These are phyloP conservation scores for Epithele typhae DNA, from an alignment of 768 basidiomycete genomes.

Conservation along the genomic window DNA sequence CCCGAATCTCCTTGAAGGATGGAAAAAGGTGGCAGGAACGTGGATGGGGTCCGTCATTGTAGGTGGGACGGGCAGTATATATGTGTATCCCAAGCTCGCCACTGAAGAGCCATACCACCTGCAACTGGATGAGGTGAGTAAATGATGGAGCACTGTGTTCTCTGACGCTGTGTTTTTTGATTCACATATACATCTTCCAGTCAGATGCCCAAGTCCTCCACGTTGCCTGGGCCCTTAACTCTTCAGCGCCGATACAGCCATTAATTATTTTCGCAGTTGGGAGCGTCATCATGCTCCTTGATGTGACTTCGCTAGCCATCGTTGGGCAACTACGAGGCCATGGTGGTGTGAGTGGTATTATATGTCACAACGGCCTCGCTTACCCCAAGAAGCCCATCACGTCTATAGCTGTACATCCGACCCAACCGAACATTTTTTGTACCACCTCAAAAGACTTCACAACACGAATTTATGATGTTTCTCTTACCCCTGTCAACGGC, in stretches of 20 bases:
- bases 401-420: conserved; percentile 62
- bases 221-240: conserved; percentile 54
- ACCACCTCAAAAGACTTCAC: conserved; percentile 73
- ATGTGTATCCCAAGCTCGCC: conserved; percentile 20
- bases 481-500: conserved; percentile 26
- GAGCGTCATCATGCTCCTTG: conserved; percentile 53
- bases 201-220: conserved; percentile 7
- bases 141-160: too few species aligned
- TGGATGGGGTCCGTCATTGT: conserved; percentile 50
- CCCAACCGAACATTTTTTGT: conserved; percentile 52
- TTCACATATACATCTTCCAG: conserved; percentile 2
- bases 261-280: conserved; percentile 52
- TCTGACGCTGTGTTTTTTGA: too few species aligned
- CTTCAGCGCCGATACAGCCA: conserved; percentile 44
- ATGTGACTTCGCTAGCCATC: conserved; percentile 36
- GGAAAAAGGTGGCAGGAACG: conserved; percentile 42
- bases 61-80: conserved; percentile 24
- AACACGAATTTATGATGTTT: conserved; percentile 65
- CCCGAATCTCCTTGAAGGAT: conserved; percentile 31
- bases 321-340: conserved; percentile 59
- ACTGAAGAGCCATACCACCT: not conserved
- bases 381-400: conserved; percentile 69
- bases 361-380: too few species aligned
- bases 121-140: not conserved
- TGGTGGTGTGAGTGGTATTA: conserved; percentile 52